Percentiles rank a stretch among this genome's conserved stretches.
These are phyloP conservation scores for Vitis cinerea DNA, from an alignment of 164 flowering plant species.

Conservation along the genomic window DNA sequence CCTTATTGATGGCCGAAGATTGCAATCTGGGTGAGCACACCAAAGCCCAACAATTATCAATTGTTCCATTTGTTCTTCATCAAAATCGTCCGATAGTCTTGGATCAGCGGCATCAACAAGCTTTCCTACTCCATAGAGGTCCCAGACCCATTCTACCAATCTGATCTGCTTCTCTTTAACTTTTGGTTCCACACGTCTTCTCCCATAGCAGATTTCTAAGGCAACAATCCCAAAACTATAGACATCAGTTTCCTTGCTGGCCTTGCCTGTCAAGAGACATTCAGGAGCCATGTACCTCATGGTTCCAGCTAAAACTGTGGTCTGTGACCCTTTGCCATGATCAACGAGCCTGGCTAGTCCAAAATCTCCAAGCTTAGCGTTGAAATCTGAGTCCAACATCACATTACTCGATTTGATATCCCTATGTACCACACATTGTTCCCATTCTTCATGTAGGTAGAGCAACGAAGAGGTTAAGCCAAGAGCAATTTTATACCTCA, in stretches of 20 bases:
- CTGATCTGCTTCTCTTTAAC: not conserved
- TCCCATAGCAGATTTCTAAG: not conserved
- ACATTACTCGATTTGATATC: slow-evolving; percentile 8
- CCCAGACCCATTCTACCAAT: not conserved
- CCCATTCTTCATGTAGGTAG: slow-evolving; percentile 5
- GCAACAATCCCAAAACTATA: slow-evolving; percentile 5
- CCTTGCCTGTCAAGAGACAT: not conserved
- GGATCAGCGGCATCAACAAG: not conserved
- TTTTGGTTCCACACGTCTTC: not conserved
- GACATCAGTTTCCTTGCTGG: not conserved
- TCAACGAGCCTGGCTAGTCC: slow-evolving; percentile 13
- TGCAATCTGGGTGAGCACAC: slow-evolving; percentile 18
- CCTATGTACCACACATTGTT: not conserved
- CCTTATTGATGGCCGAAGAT: slow-evolving; percentile 9
- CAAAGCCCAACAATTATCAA: slow-evolving; percentile 17
- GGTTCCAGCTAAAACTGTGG: slow-evolving; percentile 5
- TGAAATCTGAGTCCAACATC: slow-evolving; percentile 6
- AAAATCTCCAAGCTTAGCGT: slow-evolving; percentile 16
- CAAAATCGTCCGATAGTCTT: not conserved
- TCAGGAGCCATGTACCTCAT: slow-evolving; percentile 4
- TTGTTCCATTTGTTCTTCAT: slow-evolving; percentile 4
- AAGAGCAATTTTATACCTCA: not conserved
- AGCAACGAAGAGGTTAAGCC: slow-evolving; percentile 6
- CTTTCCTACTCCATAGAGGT: not conserved
- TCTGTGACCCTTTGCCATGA: not conserved